phyloP scores from a whole-genome alignment of 192 early-diverging fungal genomes.

The Linnemannia zychae region DNA sequence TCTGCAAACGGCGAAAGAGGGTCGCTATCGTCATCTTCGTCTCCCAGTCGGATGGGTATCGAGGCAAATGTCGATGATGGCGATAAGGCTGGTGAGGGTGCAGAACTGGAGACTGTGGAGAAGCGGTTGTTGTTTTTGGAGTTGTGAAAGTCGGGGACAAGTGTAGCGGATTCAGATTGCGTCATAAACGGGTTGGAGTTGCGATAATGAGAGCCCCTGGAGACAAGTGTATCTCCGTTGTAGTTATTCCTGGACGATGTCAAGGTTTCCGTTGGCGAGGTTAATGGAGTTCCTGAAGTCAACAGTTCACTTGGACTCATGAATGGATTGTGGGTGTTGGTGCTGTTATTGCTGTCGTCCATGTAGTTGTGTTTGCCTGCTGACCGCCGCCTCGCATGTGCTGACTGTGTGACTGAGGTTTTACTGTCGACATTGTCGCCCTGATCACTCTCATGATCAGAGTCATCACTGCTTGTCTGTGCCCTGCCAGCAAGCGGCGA shows the following conservation, averaged over 20 bases:
- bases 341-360: neutral
- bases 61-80: conserved; percentile 16
- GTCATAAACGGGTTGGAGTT: conserved; percentile 42
- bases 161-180: conserved; percentile 10
- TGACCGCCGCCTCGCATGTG: neutral
- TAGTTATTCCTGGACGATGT: neutral
- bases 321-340: conserved; percentile 22
- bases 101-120: neutral
- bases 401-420: neutral
- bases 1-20: conserved; percentile 18
- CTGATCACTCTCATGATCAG: neutral
- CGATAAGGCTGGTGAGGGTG: conserved; percentile 19
- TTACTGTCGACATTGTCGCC: neutral
- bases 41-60: conserved; percentile 30
- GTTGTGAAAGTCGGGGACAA: neutral
- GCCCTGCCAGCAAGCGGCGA: conserved; percentile 7
- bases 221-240: neutral
- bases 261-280: neutral
- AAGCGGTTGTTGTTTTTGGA: neutral
- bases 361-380: neutral
- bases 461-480: neutral
- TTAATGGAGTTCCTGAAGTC: neutral
- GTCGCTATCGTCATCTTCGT: neutral
- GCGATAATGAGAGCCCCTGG: conserved; percentile 1
- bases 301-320: conserved; percentile 17